phyloP scores from a whole-genome alignment of 441 rosid species.

The Populus hybrid region DNA sequence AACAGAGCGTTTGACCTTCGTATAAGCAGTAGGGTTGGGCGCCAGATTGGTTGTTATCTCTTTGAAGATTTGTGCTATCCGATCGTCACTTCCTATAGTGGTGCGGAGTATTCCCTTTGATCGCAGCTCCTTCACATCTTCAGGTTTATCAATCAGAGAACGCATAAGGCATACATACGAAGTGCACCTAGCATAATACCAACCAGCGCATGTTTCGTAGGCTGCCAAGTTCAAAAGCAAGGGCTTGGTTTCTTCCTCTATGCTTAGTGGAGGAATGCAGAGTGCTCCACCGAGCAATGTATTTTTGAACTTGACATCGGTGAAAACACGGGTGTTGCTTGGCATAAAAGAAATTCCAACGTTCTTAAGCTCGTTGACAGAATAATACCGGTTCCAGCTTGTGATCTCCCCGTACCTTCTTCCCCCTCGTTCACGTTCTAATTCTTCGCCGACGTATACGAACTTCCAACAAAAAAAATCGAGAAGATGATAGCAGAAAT shows the following conservation, averaged over 20 bases:
- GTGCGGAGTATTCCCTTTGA: conserved; percentile 6
- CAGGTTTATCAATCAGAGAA: conserved; percentile 23
- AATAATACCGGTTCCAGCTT: no score
- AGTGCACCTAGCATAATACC: background rate
- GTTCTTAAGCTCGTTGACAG: no score
- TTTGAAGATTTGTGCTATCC: conserved; percentile 29
- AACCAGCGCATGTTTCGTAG: conserved; percentile 18
- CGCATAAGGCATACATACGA: conserved; percentile 25
- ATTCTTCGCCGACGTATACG: no score
- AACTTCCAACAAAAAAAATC: no score
- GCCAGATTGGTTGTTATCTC: conserved; percentile 20
- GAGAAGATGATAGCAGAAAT: no score
- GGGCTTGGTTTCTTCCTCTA: conserved; percentile 2
- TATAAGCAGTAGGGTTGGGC: background rate
- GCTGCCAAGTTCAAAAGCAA: conserved; percentile 24
- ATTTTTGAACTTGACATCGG: background rate
- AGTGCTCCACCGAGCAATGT: no score
- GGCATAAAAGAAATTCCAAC: no score
- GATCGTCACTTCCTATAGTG: conserved; percentile 20
- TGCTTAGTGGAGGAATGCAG: background rate
- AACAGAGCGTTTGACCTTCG: background rate
- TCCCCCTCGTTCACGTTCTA: no score
- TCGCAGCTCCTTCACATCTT: conserved; percentile 24
- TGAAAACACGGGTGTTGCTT: background rate
- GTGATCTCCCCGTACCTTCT: no score